Evolutionary conservation across 1,284 basidiomycete genomes (phyloP), one percentile per base, ranked within the genome.

Genomic region (Trichosporon sp.): DNA sequence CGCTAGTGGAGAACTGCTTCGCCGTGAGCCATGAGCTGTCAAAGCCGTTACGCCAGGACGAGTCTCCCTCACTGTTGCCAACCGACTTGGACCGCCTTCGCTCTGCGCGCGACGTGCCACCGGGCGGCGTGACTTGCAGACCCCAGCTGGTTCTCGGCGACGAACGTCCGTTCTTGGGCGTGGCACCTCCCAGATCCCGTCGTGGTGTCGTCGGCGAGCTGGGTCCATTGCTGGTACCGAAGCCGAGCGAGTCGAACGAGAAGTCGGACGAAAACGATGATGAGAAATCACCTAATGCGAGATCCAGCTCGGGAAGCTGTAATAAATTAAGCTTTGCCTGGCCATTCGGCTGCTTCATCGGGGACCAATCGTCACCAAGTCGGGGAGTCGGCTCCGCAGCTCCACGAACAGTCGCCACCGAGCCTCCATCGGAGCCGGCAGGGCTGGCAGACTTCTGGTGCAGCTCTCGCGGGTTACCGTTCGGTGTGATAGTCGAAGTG

Each of bases 231-330:
- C 70, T 37, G 32, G 21, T 38, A 35, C 64, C 70, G 31, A 67
- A 56, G 10, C 73, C 74, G 26, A 79, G 75, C 1, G 74, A 69
- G 65, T 83, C 80, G 51, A 84, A 81, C 14, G 72, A 70, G 35
- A 78, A 76, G 67, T 79, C 78, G 31, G 56, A 61, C 31, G 56
- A 61, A 16, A 61, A 61, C 31, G 56, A 61, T 35, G 56, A 61
- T 35, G 56, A 61, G 56, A 61, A 61, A 35, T 61, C 56, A 16
- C 56, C 56, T 32, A 84, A 79, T 16, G 78, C 77, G 19, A 84
- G 76, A 70, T 84, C 82, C 11, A 84, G 76, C n/a, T 83, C 79
- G 0, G 83, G 83, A 14, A 84, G 73, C 40, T 79, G 75, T 8
- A 83, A 74, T 1, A 83, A 74, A 71, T 80, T 78, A 6, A 82